Conservation (phyloP, 176 grass and related monocot species). For the Triticum dicoccoides region DNA sequence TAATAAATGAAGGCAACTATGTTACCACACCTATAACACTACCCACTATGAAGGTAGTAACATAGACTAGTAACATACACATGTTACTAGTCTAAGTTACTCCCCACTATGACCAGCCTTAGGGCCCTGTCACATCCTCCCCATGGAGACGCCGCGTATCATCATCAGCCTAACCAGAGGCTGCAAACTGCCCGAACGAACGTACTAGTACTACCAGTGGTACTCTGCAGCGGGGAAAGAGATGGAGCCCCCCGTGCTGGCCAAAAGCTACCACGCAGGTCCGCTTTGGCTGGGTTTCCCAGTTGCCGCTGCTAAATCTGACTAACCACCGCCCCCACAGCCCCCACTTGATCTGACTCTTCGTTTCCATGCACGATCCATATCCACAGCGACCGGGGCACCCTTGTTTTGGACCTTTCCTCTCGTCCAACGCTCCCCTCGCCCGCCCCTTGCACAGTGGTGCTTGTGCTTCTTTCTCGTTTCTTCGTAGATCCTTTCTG, state of each 20-base stretch:
- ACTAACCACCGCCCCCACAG: constrained; percentile 2
- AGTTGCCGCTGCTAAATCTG: constrained; percentile 15
- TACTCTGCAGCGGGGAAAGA: not conserved
- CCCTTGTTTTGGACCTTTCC: not conserved
- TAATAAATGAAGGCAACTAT: too few species aligned
- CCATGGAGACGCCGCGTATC: not conserved
- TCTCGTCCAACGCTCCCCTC: not conserved
- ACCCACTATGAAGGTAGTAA: too few species aligned
- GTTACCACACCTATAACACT: too few species aligned
- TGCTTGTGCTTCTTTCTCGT: not conserved
- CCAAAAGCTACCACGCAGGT: constrained; percentile 38
- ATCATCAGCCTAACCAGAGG: not conserved
- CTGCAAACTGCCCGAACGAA: not conserved
- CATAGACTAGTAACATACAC: too few species aligned
- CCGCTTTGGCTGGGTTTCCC: too few species aligned
- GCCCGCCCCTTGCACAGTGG: not conserved
- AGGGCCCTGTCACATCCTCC: not conserved
- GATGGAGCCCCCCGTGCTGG: constrained; percentile 4
- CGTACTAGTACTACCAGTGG: not conserved
- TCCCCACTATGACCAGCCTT: too few species aligned
- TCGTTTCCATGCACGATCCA: constrained; percentile 13
- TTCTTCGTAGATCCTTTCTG: not conserved
- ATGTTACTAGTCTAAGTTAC: too few species aligned
- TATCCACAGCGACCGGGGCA: not conserved
- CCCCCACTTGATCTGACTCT: constrained; percentile 34